Percentiles rank a stretch among this genome's conserved stretches.
phyloP scores from a whole-genome alignment of 495 filamentous ascomycete genomes.

The Opeltia flavorubescens region DNA sequence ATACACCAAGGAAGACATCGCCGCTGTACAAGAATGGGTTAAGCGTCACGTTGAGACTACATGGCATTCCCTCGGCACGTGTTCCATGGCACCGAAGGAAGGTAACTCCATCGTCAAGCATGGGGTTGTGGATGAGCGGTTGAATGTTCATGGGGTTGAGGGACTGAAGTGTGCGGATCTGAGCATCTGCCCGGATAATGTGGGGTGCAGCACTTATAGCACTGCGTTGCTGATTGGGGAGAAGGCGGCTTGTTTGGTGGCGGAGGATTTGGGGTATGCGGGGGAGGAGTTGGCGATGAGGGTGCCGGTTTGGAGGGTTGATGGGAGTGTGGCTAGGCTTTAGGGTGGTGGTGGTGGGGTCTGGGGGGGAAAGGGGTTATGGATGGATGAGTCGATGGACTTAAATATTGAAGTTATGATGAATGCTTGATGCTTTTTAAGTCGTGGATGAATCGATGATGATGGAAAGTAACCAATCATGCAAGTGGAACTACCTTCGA shows the following conservation, averaged over 20 bases:
- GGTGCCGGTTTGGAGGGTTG: slow-evolving; percentile 28
- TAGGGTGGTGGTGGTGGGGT: too few relatives aligned
- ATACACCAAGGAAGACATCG: slow-evolving; percentile 53
- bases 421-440: too few relatives aligned
- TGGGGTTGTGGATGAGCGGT: slow-evolving; percentile 63
- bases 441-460: too few relatives aligned
- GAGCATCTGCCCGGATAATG: slow-evolving; percentile 70
- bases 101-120: slow-evolving; percentile 71
- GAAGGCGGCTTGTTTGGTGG: slow-evolving; percentile 59
- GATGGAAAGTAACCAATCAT: too few relatives aligned
- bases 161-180: slow-evolving; percentile 72
- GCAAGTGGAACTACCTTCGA: too few relatives aligned
- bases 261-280: slow-evolving; percentile 63
- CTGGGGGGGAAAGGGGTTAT: too few relatives aligned
- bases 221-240: slow-evolving; percentile 75
- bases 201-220: slow-evolving; percentile 63
- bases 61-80: slow-evolving; percentile 60
- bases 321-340: not conserved
- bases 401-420: too few relatives aligned
- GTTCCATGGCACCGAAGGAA: slow-evolving; percentile 67
- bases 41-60: slow-evolving; percentile 65
- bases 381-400: too few relatives aligned
- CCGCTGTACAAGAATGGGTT: slow-evolving; percentile 64
- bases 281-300: slow-evolving; percentile 65
- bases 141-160: slow-evolving; percentile 71